Conservation (phyloP, 1,139 yeast genomes). For the Hyphopichia burtonii region DNA sequence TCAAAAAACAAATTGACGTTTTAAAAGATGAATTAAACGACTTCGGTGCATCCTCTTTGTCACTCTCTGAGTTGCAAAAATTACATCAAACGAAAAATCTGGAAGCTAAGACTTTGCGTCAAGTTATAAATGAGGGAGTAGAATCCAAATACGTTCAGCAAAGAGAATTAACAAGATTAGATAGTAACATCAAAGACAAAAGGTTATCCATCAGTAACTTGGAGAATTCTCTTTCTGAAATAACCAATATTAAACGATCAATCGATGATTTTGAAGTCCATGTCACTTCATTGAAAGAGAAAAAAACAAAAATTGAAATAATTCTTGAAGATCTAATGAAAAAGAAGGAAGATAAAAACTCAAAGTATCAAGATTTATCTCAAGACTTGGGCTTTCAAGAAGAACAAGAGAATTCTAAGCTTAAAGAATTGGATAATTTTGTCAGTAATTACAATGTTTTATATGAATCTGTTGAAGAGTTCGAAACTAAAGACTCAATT, state of each 20-base stretch:
- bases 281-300: conserved; percentile 11
- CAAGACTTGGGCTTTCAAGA: conserved; percentile 15
- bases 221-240: conserved; percentile 49
- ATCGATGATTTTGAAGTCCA: conserved; percentile 18
- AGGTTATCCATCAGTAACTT: conserved; percentile 54
- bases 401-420: conserved; percentile 14
- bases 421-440: conserved; percentile 5
- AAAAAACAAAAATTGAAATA: conserved; percentile 12
- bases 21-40: conserved; percentile 39
- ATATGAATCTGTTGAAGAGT: conserved; percentile 14
- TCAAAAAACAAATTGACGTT: conserved; percentile 32
- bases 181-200: conserved; percentile 56
- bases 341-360: not conserved
- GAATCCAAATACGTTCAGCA: conserved; percentile 52
- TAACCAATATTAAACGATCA: conserved; percentile 17
- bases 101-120: conserved; percentile 47
- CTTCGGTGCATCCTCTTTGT: conserved; percentile 24
- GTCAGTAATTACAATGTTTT: conserved; percentile 8
- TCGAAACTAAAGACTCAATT: conserved; percentile 18
- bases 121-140: conserved; percentile 38
- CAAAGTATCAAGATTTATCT: conserved; percentile 8
- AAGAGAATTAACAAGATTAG: conserved; percentile 49
- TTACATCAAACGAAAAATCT: conserved; percentile 42
- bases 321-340: conserved; percentile 6
- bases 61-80: conserved; percentile 54